Percentiles rank a stretch among this genome's conserved stretches.
phyloP scores from a whole-genome alignment of 176 grass and related monocot genomes.

The Oryza nivara region DNA sequence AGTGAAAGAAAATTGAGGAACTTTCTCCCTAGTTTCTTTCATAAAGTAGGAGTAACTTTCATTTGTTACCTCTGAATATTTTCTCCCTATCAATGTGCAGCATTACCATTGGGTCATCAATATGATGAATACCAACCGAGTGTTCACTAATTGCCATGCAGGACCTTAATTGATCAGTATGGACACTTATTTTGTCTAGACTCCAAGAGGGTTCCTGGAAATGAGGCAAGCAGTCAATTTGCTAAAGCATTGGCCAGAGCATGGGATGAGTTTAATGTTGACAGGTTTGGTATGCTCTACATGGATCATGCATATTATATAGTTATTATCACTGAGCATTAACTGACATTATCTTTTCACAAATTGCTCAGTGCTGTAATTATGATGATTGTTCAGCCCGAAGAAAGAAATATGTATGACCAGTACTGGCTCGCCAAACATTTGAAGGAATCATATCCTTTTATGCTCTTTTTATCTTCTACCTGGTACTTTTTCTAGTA shows the following conservation, averaged over 20 bases:
- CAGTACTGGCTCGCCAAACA: conserved; percentile 80
- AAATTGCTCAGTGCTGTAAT: conserved; percentile 69
- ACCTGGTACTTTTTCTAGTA: background rate
- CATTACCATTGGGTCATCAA: conserved; percentile 4
- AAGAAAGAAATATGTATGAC: conserved; percentile 99
- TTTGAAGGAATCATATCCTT: conserved; percentile 97
- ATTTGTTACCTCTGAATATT: conserved; percentile 11
- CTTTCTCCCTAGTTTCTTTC: background rate
- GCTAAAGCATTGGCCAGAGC: conserved; percentile 74
- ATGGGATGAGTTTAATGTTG: conserved; percentile 74
- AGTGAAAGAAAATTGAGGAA: conserved; percentile 4
- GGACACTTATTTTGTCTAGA: conserved; percentile 68
- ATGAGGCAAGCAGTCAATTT: conserved; percentile 61
- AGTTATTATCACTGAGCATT: conserved; percentile 24
- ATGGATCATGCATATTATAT: conserved; percentile 31
- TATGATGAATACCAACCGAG: background rate
- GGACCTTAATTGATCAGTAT: conserved; percentile 66
- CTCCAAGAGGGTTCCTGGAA: conserved; percentile 73
- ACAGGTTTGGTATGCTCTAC: conserved; percentile 56
- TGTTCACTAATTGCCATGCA: conserved; percentile 41
- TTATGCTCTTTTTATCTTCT: background rate
- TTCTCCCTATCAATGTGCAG: conserved; percentile 20
- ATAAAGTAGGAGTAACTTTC: conserved; percentile 3
- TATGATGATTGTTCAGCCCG: conserved; percentile 89
- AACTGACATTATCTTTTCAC: conserved; percentile 30